Conservation (phyloP, 345 rosid genomes). For the Euphorbia pulcherrima region DNA sequence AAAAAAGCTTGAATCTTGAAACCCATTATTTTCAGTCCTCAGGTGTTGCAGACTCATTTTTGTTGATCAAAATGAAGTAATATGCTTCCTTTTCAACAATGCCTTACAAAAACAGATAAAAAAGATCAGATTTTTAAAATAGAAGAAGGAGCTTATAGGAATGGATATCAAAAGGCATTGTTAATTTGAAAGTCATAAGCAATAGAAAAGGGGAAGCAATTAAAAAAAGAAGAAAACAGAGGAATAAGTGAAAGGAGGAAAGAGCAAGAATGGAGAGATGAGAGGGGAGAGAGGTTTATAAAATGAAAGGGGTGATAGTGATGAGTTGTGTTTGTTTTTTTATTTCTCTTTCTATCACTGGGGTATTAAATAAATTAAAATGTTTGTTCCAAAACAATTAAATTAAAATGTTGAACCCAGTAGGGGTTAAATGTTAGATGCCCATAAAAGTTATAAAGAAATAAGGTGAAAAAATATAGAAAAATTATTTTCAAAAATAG, state of each 20-base stretch:
- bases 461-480: too few relatives aligned
- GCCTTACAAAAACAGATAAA: background rate
- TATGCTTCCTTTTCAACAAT: background rate
- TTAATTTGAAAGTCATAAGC: background rate
- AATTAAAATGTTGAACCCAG: too few relatives aligned
- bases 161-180: background rate
- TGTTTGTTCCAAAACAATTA: too few relatives aligned
- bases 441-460: too few relatives aligned
- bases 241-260: background rate
- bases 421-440: too few relatives aligned
- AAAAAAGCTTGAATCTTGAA: constrained; percentile 28
- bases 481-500: too few relatives aligned
- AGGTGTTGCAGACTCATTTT: constrained; percentile 34
- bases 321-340: background rate
- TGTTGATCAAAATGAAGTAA: constrained; percentile 3
- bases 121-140: background rate
- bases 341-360: background rate
- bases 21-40: constrained; percentile 16
- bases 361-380: background rate
- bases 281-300: background rate
- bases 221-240: too few relatives aligned
- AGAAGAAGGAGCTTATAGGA: background rate
- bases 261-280: constrained; percentile 10
- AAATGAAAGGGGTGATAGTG: background rate
- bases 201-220: too few relatives aligned